These are phyloP conservation scores for Priceomyces carsonii DNA, from an alignment of 805 yeast genomes.

Conservation along the genomic window DNA sequence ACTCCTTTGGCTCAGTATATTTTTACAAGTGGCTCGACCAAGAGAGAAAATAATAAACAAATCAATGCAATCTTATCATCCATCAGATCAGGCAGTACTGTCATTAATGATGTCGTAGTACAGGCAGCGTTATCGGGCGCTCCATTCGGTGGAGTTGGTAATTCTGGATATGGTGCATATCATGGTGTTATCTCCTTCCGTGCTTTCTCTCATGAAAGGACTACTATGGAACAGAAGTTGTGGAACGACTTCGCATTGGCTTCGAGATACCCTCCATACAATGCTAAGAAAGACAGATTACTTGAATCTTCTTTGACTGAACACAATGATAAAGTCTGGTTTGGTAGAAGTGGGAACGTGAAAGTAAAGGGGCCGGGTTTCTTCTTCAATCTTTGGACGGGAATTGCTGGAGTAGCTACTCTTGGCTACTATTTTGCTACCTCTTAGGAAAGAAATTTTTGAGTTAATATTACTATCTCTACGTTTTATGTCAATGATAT, in stretches of 20 bases:
- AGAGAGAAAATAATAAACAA: conserved; percentile 46
- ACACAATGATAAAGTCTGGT: conserved; percentile 39
- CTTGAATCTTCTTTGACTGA: conserved; percentile 26
- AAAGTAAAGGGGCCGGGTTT: conserved; percentile 30
- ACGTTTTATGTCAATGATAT: too few relatives aligned
- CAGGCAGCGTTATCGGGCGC: conserved; percentile 68
- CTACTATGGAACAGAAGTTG: conserved; percentile 61
- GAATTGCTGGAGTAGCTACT: conserved; percentile 29
- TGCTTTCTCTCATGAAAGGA: conserved; percentile 76
- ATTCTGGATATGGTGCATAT: conserved; percentile 79
- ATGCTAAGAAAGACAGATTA: conserved; percentile 31
- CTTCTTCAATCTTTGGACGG: conserved; percentile 32
- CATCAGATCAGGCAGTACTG: conserved; percentile 71
- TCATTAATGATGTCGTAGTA: conserved; percentile 69
- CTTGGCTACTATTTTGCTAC: conserved; percentile 22
- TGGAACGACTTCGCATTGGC: conserved; percentile 60
- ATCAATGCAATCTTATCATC: conserved; percentile 43
- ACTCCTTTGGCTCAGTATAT: conserved; percentile 82
- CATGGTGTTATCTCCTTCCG: conserved; percentile 60
- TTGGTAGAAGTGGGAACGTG: conserved; percentile 38
- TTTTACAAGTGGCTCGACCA: conserved; percentile 49
- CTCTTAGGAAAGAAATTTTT: conserved; percentile 6
- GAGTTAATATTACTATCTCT: too few relatives aligned
- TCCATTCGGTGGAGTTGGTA: conserved; percentile 93
- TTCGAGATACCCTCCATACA: conserved; percentile 70